Percentiles rank a stretch among this genome's conserved stretches.
phyloP scores from a whole-genome alignment of 2,329 filamentous ascomycete genomes.

The Claviceps sp. region DNA sequence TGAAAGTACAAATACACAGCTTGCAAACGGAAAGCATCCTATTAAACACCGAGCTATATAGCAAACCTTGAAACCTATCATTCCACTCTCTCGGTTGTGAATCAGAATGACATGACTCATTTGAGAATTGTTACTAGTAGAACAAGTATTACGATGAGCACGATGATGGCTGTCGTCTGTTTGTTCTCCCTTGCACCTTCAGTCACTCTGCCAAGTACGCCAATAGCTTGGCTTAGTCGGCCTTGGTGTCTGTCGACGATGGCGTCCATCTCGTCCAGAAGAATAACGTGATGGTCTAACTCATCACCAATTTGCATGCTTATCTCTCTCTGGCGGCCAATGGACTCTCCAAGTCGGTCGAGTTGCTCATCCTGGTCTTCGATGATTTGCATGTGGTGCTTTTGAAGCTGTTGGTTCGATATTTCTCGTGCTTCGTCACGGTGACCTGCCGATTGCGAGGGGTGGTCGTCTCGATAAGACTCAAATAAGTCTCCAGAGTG shows the following conservation, averaged over 20 bases:
- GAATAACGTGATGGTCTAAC: slow-evolving; percentile 74
- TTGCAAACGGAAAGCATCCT: not conserved
- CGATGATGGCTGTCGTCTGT: slow-evolving; percentile 72
- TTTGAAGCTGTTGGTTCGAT: slow-evolving; percentile 74
- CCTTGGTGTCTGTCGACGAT: slow-evolving; percentile 69
- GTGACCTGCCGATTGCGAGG: slow-evolving; percentile 38
- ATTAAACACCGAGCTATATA: not conserved
- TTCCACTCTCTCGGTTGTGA: not conserved
- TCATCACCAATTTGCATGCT: slow-evolving; percentile 95
- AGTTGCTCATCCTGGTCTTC: slow-evolving; percentile 87
- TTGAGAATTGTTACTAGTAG: slow-evolving; percentile 74
- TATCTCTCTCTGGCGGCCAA: slow-evolving; percentile 79
- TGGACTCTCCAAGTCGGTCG: slow-evolving; percentile 74
- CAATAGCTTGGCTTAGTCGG: slow-evolving; percentile 62
- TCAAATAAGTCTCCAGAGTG: slow-evolving; percentile 32
- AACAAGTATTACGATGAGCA: slow-evolving; percentile 69
- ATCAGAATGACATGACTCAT: slow-evolving; percentile 25
- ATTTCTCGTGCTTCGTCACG: slow-evolving; percentile 46
- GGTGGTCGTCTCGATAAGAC: slow-evolving; percentile 58
- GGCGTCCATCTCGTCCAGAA: slow-evolving; percentile 82
- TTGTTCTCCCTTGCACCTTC: slow-evolving; percentile 70
- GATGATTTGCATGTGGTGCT: slow-evolving; percentile 68
- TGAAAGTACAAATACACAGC: not conserved
- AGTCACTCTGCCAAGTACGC: slow-evolving; percentile 57
- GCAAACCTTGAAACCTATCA: not conserved